Evolutionary conservation across 108 stramenopile genomes (phyloP).

Genomic region (Nitzschia inconspicua): DNA sequence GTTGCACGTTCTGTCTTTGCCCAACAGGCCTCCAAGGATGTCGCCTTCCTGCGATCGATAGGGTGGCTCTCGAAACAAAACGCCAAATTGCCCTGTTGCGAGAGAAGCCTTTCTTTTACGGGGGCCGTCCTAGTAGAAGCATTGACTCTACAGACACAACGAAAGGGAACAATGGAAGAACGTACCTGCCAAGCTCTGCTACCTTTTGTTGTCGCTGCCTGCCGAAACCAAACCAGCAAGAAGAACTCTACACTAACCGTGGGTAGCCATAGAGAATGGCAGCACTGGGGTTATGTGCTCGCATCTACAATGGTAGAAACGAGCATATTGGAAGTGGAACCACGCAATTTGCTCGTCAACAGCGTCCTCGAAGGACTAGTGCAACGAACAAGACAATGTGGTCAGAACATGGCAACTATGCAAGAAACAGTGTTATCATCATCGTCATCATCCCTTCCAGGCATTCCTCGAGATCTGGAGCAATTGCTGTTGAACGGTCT

Average conservation of each 20-base stretch:
- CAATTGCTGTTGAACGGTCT: not conserved
- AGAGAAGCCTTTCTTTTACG: slow-evolving; percentile 51
- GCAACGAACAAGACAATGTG: not conserved
- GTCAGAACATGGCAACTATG: not conserved
- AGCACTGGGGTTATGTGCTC: slow-evolving; percentile 38
- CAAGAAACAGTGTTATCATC: not conserved
- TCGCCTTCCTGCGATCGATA: slow-evolving; percentile 30
- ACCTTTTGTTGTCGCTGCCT: slow-evolving; percentile 42
- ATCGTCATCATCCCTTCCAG: too few species aligned
- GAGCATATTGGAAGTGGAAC: slow-evolving; percentile 22
- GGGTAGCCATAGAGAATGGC: not conserved
- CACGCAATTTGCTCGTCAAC: slow-evolving; percentile 5
- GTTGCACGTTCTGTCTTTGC: slow-evolving; percentile 38
- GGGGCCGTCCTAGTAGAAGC: slow-evolving; percentile 69
- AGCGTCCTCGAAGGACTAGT: slow-evolving; percentile 24
- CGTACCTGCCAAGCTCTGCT: slow-evolving; percentile 38
- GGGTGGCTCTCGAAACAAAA: slow-evolving; percentile 32
- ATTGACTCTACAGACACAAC: slow-evolving; percentile 30
- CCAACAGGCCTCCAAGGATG: slow-evolving; percentile 50
- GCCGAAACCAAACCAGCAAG: slow-evolving; percentile 7
- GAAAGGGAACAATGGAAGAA: slow-evolving; percentile 41
- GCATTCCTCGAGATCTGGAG: too few species aligned
- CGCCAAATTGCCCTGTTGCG: slow-evolving; percentile 19
- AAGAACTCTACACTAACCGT: not conserved
- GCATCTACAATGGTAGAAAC: slow-evolving; percentile 44